Evolutionary conservation across 495 filamentous ascomycete genomes (phyloP), one percentile per base, ranked within the genome.

Genomic region (Lepraria neglecta): DNA sequence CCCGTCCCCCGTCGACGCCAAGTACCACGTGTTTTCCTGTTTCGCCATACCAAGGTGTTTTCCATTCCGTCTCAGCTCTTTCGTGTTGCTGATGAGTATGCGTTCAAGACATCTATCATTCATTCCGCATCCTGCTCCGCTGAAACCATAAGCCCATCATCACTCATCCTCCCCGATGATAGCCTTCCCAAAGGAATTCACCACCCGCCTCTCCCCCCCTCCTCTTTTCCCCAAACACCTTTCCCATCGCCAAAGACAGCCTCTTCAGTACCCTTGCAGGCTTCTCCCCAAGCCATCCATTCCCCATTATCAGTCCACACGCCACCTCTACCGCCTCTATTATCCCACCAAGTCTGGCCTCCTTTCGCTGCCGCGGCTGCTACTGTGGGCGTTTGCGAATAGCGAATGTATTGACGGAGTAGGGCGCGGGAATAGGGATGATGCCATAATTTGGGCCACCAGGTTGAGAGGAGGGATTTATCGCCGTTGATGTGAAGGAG

Each of bases 401-500:
- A 73, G 51, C 80, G 76, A 30, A 83, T 70, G 62, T 79, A 77
- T 56, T 74, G 76, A 33, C 77, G 75, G 4, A 85, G 69, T 6
- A 85, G 68, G 12, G 78, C 76, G 31, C 80, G 78, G 0, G 74
- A 73, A 70, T 80, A 79, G 2, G 74, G 75, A 43, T 80, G 75
- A 62, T 75, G 84, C 82, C 83, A 87, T 76, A 83, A 80, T 9
- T 74, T 74, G 11, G 69, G 65, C 83, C 83, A 86, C 75, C 75
- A 79, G 3, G 52, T 48, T 35, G 79, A 70, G 19, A 75, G 73
- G 6, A 75, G 63, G n/a, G 67, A 65, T 21, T 72, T 67, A 38
- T 78, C 74, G 33, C 75, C 76, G 59, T 83, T 78, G 53, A 82
- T 66, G 63, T 84, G 80, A 1, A 82, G 60, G 6, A 81, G 61